Evolutionary conservation across 192 early-diverging fungal species (phyloP).

Genomic region (Chytriomyces sp.): DNA sequence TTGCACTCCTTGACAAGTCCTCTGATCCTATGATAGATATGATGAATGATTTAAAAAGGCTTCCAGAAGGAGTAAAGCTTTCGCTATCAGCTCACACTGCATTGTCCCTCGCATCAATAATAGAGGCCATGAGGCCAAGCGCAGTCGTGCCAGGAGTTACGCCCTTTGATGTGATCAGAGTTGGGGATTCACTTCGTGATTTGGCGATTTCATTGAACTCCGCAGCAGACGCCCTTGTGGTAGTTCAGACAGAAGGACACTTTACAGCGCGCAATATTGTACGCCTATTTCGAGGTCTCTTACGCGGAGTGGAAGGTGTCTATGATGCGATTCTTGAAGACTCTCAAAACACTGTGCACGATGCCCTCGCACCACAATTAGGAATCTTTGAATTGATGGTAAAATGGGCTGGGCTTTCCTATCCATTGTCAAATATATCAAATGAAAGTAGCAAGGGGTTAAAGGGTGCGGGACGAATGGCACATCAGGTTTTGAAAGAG

Average conservation of each 20-base stretch:
- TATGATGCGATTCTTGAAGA: neutral
- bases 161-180: neutral
- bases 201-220: neutral
- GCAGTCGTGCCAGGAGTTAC: neutral
- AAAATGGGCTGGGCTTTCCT: neutral
- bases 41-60: neutral
- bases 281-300: neutral
- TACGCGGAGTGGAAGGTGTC: neutral
- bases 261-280: constrained; percentile 11
- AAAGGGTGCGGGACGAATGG: neutral
- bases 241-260: constrained; percentile 13
- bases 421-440: neutral
- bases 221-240: constrained; percentile 16
- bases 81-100: constrained; percentile 14
- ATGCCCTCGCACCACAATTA: neutral
- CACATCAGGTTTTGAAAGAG: neutral
- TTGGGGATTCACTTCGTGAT: constrained; percentile 11
- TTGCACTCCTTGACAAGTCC: constrained; percentile 5
- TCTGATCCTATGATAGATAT: neutral
- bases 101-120: constrained; percentile 6
- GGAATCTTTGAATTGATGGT: neutral
- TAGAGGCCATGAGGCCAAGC: constrained; percentile 7
- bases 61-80: neutral
- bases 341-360: neutral
- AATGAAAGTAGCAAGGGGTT: neutral